Conservation (phyloP, 805 yeast species). For the Priceomyces castillae region DNA sequence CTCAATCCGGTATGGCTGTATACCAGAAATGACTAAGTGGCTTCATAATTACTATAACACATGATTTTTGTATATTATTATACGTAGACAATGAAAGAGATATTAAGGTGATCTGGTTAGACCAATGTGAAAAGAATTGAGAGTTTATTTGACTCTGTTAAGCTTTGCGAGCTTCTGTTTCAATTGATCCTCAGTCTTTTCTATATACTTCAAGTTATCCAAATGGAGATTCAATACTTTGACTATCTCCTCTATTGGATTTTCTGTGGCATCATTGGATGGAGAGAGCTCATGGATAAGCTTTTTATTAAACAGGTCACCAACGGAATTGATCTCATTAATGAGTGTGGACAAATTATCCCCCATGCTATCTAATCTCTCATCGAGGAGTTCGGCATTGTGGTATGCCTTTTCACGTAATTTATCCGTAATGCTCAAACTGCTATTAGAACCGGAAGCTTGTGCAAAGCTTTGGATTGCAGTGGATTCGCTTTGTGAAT, state of each 20-base stretch:
- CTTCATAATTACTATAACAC: too few species aligned
- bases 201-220: slow-evolving; percentile 86
- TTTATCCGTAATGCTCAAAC: slow-evolving; percentile 64
- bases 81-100: not conserved
- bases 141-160: slow-evolving; percentile 8
- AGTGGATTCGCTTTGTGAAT: slow-evolving; percentile 14
- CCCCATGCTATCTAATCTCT: slow-evolving; percentile 74
- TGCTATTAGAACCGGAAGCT: slow-evolving; percentile 17
- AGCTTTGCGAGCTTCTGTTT: slow-evolving; percentile 59
- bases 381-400: slow-evolving; percentile 82
- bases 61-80: not conserved
- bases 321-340: slow-evolving; percentile 77
- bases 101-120: not conserved
- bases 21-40: too few species aligned
- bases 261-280: slow-evolving; percentile 24
- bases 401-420: slow-evolving; percentile 87
- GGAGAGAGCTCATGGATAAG: slow-evolving; percentile 37
- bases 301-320: slow-evolving; percentile 70
- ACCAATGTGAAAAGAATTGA: not conserved
- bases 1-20: too few species aligned
- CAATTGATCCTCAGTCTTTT: slow-evolving; percentile 64
- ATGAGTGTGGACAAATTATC: slow-evolving; percentile 72
- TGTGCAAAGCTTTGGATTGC: slow-evolving; percentile 4
- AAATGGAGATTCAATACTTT: slow-evolving; percentile 82
- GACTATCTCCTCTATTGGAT: slow-evolving; percentile 65